Percentiles rank a stretch among this genome's conserved stretches.
Evolutionary conservation across 2,329 filamentous ascomycete genomes (phyloP).

Genomic region (Cryphonectria naterciae): DNA sequence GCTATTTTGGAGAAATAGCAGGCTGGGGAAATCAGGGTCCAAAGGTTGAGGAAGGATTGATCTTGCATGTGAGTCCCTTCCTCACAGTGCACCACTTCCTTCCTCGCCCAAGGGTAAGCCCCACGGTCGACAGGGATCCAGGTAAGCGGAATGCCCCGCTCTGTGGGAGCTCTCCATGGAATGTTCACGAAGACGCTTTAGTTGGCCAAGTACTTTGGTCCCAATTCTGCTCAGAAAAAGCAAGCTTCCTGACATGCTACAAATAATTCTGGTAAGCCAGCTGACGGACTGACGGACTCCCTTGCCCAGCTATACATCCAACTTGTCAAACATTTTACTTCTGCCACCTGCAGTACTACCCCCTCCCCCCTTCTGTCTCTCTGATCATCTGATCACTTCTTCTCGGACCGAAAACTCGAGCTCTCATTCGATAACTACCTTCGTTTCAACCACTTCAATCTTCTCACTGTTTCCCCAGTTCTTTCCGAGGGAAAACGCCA

Average conservation of each 20-base stretch:
- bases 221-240: background rate
- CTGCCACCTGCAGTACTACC: background rate
- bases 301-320: background rate
- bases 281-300: background rate
- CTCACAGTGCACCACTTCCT: background rate
- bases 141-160: slow-evolving; percentile 20
- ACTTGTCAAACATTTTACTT: background rate
- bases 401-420: background rate
- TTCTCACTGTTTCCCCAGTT: background rate
- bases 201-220: background rate
- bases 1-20: background rate
- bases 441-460: background rate
- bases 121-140: slow-evolving; percentile 18
- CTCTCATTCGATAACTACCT: background rate
- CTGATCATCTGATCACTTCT: too few relatives aligned
- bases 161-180: slow-evolving; percentile 25
- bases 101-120: background rate
- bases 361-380: too few relatives aligned
- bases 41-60: background rate
- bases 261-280: background rate
- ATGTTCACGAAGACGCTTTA: slow-evolving; percentile 24
- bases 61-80: slow-evolving; percentile 4
- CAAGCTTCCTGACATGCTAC: background rate
- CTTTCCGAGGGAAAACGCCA: slow-evolving; percentile 11
- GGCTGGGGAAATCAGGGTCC: background rate